A percentile compares a stretch with the other conserved stretches of the same genome.
Conservation (phyloP, 2,329 filamentous ascomycete genomes). For the Fusarium compactum region DNA sequence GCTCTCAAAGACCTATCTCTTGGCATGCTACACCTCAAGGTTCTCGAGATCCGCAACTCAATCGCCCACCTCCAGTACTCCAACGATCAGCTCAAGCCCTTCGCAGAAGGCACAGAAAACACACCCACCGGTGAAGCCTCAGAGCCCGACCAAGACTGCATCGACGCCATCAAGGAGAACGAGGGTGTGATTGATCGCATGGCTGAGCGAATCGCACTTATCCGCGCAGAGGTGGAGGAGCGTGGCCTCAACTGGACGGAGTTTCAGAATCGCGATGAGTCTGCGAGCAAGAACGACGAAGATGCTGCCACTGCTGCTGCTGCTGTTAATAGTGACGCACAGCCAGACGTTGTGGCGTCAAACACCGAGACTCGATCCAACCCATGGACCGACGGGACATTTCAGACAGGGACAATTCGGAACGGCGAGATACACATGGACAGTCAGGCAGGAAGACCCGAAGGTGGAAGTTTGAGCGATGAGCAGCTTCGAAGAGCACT, state of each 20-base stretch:
- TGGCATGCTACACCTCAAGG: conserved; percentile 77
- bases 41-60: conserved; percentile 80
- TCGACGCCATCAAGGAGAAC: conserved; percentile 80
- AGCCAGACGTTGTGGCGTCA: background rate
- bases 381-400: conserved; percentile 73
- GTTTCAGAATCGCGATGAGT: conserved; percentile 63
- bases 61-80: conserved; percentile 80
- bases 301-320: conserved; percentile 20
- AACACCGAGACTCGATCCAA: conserved; percentile 47
- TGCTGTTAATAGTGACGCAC: conserved; percentile 36
- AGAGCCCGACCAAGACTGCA: conserved; percentile 74
- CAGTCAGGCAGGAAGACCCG: conserved; percentile 36
- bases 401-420: conserved; percentile 69
- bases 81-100: conserved; percentile 78
- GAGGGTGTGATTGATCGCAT: conserved; percentile 75
- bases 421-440: conserved; percentile 64
- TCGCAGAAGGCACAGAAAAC: conserved; percentile 64
- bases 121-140: conserved; percentile 41
- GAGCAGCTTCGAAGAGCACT: conserved; percentile 69
- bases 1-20: conserved; percentile 76
- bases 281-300: conserved; percentile 50
- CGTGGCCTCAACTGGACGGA: conserved; percentile 69
- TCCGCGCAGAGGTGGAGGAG: conserved; percentile 73
- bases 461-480: conserved; percentile 66
- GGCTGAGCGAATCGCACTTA: conserved; percentile 72